Percentiles rank a stretch among this genome's conserved stretches.
Conservation (phyloP, 306 rosid genomes). For the Vachellia pachyceras region DNA sequence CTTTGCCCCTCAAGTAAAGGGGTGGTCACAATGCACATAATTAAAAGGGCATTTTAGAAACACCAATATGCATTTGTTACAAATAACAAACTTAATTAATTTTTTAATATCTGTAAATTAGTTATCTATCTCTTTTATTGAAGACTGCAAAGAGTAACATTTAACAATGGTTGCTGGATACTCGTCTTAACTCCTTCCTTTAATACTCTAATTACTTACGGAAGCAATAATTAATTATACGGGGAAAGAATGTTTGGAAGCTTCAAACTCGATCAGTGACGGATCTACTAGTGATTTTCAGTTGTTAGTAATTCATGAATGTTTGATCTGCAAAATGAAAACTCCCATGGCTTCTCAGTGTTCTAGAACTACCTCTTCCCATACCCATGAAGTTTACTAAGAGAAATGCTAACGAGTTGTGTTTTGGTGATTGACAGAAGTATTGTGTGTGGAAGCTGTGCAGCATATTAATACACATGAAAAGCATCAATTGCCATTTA, state of each 20-base stretch:
- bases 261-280: not conserved
- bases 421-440: constrained; percentile 51
- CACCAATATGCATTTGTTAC: no score
- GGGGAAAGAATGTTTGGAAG: constrained; percentile 4
- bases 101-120: no score
- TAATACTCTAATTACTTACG: not conserved
- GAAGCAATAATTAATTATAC: not conserved
- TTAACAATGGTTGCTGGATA: no score
- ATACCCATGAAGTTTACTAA: not conserved
- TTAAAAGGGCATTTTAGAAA: no score
- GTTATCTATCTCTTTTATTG: no score
- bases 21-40: no score
- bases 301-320: constrained; percentile 7
- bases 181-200: no score
- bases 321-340: constrained; percentile 16
- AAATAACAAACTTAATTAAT: no score
- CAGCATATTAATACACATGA: constrained; percentile 49
- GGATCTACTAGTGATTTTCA: not conserved
- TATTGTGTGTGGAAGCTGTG: constrained; percentile 85
- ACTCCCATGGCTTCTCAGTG: constrained; percentile 3
- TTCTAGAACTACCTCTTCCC: not conserved
- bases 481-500: constrained; percentile 8
- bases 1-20: no score
- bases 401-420: constrained; percentile 26
- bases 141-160: no score